Percentiles rank a stretch among this genome's conserved stretches.
Evolutionary conservation across 1,284 basidiomycete genomes (phyloP).

Genomic region (Cerrena zonata): DNA sequence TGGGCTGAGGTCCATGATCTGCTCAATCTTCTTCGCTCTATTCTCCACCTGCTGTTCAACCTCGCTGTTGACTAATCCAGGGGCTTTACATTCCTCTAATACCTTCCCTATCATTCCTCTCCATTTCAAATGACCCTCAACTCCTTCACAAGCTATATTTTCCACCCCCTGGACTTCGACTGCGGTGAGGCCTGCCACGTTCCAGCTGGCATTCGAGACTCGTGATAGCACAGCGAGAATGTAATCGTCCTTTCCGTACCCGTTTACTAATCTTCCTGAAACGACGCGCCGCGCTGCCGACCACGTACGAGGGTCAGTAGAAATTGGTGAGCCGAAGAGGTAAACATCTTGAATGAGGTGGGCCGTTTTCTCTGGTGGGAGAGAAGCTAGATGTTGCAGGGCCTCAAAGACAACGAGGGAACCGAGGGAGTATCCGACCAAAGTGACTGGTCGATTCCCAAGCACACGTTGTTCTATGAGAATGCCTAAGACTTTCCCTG

Average conservation of each 20-base stretch:
- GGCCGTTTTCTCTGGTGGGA: constrained; percentile 38
- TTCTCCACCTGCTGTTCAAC: constrained; percentile 32
- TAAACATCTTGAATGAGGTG: constrained; percentile 70
- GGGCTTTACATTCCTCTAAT: constrained; percentile 35
- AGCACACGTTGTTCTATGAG: constrained; percentile 48
- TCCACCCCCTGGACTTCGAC: constrained; percentile 66
- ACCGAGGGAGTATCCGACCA: constrained; percentile 54
- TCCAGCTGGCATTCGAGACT: constrained; percentile 57
- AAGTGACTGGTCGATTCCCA: constrained; percentile 50
- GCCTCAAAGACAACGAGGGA: constrained; percentile 52
- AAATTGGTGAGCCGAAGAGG: constrained; percentile 66
- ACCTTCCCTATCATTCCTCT: constrained; percentile 44
- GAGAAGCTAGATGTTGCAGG: constrained; percentile 31
- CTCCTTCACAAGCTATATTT: constrained; percentile 54
- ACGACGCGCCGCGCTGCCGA: constrained; percentile 59
- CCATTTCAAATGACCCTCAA: constrained; percentile 55
- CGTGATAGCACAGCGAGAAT: constrained; percentile 70
- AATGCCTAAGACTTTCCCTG: constrained; percentile 51
- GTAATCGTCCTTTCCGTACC: constrained; percentile 67
- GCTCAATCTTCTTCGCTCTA: constrained; percentile 18
- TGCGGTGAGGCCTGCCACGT: constrained; percentile 62
- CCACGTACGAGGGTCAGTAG: constrained; percentile 55
- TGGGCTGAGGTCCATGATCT: constrained; percentile 20
- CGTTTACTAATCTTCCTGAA: constrained; percentile 67
- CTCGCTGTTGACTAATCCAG: constrained; percentile 34